Conservation (phyloP, 257 asterid species). For the Paulownia fortunei region DNA sequence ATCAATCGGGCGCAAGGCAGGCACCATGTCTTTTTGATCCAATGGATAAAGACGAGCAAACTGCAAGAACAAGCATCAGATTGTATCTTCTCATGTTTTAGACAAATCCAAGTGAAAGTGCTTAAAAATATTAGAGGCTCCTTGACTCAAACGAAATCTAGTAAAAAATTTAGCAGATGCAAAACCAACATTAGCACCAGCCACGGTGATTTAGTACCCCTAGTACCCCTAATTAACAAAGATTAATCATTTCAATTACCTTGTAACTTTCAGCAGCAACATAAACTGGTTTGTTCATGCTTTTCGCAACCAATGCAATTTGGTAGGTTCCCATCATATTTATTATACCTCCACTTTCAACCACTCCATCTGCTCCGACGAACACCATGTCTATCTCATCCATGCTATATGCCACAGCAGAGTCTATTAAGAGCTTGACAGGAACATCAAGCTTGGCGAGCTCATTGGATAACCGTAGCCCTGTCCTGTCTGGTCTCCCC, state of each 20-base stretch:
- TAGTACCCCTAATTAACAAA: background rate
- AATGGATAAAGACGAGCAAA: constrained; percentile 93
- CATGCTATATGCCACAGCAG: constrained; percentile 97
- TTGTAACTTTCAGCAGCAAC: constrained; percentile 97
- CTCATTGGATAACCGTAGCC: constrained; percentile 79
- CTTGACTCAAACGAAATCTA: background rate
- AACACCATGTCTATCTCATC: constrained; percentile 96
- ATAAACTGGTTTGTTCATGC: constrained; percentile 95
- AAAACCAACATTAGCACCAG: background rate
- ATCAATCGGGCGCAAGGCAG: constrained; percentile 85
- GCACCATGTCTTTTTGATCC: constrained; percentile 93
- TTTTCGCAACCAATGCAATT: constrained; percentile 89
- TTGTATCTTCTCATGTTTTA: background rate
- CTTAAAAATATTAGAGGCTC: background rate
- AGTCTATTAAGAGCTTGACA: constrained; percentile 89
- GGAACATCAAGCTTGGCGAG: constrained; percentile 90
- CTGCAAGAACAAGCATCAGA: constrained; percentile 44
- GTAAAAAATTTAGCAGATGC: background rate
- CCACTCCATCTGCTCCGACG: constrained; percentile 97
- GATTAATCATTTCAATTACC: constrained; percentile 43
- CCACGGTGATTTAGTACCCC: background rate
- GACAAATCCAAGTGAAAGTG: background rate
- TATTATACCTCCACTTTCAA: constrained; percentile 93
- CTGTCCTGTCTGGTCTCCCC: constrained; percentile 94
- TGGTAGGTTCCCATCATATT: constrained; percentile 99